Evolutionary conservation across 140 eudicot genomes (phyloP).

Genomic region (Anethum foeniculum): DNA sequence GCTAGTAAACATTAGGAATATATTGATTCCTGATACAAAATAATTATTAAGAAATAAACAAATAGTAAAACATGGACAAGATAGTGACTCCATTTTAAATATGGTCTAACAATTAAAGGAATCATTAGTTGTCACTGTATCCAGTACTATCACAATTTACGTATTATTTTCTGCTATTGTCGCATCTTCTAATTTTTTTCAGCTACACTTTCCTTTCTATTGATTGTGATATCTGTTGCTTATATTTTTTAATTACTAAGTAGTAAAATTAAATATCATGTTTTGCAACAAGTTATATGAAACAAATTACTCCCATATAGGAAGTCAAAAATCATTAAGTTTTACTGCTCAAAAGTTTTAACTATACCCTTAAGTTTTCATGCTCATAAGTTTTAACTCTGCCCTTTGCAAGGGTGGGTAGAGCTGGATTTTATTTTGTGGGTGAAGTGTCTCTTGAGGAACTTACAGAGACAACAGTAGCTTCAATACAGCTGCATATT

Average conservation of each 20-base stretch:
- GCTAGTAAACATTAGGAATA: no score
- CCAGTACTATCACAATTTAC: not conserved
- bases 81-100: not conserved
- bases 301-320: not conserved
- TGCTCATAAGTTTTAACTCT: not conserved
- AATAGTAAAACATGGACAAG: not conserved
- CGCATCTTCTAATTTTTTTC: not conserved
- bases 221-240: not conserved
- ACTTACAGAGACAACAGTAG: not conserved
- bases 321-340: not conserved
- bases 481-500: not conserved
- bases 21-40: not conserved
- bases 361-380: not conserved
- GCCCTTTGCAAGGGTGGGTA: not conserved
- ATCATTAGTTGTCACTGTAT: not conserved
- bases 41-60: not conserved
- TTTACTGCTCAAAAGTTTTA: not conserved
- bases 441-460: slow-evolving; percentile 4
- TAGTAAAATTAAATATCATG: no score
- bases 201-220: not conserved
- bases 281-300: no score
- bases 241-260: no score
- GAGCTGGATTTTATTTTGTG: not conserved
- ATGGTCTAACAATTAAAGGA: not conserved
- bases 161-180: not conserved